Percentiles rank a stretch among this genome's conserved stretches.
Evolutionary conservation across 2,329 filamentous ascomycete species (phyloP).

Genomic region (Colletotrichum tabaci): DNA sequence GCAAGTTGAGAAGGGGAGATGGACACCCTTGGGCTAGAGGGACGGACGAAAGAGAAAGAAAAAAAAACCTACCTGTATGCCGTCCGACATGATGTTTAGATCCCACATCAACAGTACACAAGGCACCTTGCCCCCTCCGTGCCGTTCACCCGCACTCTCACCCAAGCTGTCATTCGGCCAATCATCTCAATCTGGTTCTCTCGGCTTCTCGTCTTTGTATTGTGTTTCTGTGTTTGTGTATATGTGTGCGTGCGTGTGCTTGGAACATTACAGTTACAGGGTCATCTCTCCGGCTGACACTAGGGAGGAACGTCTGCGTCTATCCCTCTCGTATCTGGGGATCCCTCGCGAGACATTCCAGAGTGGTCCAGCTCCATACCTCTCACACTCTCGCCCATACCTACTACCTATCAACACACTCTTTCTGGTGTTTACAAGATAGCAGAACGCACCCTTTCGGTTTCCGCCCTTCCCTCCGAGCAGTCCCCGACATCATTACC

Average conservation of each 20-base stretch:
- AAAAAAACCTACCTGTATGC: neutral
- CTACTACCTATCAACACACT: slow-evolving; percentile 15
- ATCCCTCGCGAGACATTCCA: slow-evolving; percentile 40
- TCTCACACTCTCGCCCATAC: slow-evolving; percentile 18
- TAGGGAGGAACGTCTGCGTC: slow-evolving; percentile 39
- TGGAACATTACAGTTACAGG: slow-evolving; percentile 16
- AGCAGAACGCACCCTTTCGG: neutral
- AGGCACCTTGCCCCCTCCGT: neutral
- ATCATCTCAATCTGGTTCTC: neutral
- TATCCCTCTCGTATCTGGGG: slow-evolving; percentile 41
- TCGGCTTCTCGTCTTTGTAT: neutral
- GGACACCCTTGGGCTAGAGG: neutral
- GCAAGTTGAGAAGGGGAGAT: slow-evolving; percentile 5
- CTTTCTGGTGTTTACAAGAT: slow-evolving; percentile 15
- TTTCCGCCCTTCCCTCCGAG: slow-evolving; percentile 4
- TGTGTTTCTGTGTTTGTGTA: neutral
- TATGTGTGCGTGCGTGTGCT: neutral
- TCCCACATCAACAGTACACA: slow-evolving; percentile 11
- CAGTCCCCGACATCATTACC: neutral
- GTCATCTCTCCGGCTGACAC: slow-evolving; percentile 26
- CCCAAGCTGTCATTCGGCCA: too few species aligned
- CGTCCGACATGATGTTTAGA: neutral
- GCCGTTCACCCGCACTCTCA: neutral
- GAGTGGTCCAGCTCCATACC: slow-evolving; percentile 27
- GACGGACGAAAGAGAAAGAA: too few species aligned